Conservation (phyloP, 202 grass and related monocot genomes). For the Zizania palustris region DNA sequence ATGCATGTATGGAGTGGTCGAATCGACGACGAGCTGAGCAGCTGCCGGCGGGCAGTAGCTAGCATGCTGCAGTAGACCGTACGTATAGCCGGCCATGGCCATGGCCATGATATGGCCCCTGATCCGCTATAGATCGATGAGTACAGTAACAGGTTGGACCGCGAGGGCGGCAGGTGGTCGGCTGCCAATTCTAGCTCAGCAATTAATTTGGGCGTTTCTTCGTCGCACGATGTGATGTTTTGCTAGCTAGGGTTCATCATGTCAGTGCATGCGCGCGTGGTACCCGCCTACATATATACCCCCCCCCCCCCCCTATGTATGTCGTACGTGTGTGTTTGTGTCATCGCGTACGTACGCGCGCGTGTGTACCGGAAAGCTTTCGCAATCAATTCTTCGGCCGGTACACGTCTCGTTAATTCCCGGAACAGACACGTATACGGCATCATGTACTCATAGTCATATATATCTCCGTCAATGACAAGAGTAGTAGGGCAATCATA, state of each 20-base stretch:
- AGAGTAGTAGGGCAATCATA: too few species aligned
- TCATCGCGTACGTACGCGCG: background rate
- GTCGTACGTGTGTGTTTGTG: background rate
- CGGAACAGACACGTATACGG: too few species aligned
- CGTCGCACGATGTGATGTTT: constrained; percentile 21
- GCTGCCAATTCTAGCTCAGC: constrained; percentile 58
- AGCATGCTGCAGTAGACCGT: too few species aligned
- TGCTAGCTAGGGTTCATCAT: background rate
- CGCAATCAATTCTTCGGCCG: background rate
- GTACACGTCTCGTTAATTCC: background rate
- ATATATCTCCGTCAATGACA: too few species aligned
- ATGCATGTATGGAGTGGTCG: too few species aligned
- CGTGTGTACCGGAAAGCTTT: background rate
- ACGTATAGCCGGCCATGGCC: too few species aligned
- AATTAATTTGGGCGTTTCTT: constrained; percentile 47
- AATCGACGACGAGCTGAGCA: too few species aligned
- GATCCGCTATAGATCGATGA: background rate
- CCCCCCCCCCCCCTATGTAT: too few species aligned
- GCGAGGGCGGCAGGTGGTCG: constrained; percentile 34
- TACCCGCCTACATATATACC: background rate
- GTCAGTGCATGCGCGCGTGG: too few species aligned
- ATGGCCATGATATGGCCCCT: too few species aligned
- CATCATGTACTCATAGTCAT: too few species aligned
- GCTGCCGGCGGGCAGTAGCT: too few species aligned
- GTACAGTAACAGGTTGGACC: constrained; percentile 31